Conservation (phyloP, 2,329 filamentous ascomycete genomes). For the Xylogone sp. region DNA sequence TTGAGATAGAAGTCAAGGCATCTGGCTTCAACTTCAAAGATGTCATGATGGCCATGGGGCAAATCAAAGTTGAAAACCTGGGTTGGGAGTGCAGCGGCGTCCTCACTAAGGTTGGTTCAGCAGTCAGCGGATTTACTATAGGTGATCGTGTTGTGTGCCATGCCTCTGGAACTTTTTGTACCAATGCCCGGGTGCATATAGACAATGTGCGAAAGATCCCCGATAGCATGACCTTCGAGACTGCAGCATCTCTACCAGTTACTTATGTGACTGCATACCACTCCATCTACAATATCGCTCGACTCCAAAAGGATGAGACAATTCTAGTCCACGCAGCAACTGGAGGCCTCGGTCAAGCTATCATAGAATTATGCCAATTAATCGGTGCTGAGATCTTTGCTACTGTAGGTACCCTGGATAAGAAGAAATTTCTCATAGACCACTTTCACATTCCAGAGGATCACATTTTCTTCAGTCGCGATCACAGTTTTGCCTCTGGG, state of each 20-base stretch:
- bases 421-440: slow-evolving; percentile 21
- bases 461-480: slow-evolving; percentile 30
- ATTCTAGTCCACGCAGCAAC: slow-evolving; percentile 34
- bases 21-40: slow-evolving; percentile 33
- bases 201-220: slow-evolving; percentile 22
- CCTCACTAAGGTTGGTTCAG: slow-evolving; percentile 27
- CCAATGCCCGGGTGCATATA: slow-evolving; percentile 23
- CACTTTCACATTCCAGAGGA: slow-evolving; percentile 23
- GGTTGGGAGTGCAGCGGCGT: slow-evolving; percentile 32
- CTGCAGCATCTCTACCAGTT: slow-evolving; percentile 23
- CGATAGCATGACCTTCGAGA: slow-evolving; percentile 21
- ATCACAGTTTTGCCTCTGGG: slow-evolving; percentile 23
- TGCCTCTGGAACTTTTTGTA: slow-evolving; percentile 26
- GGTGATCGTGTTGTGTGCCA: slow-evolving; percentile 32
- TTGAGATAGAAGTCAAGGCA: slow-evolving; percentile 28
- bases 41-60: slow-evolving; percentile 32
- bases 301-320: slow-evolving; percentile 20
- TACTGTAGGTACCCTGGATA: slow-evolving; percentile 21
- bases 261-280: slow-evolving; percentile 25
- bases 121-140: slow-evolving; percentile 21
- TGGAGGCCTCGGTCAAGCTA: slow-evolving; percentile 32
- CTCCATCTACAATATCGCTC: slow-evolving; percentile 20
- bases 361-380: slow-evolving; percentile 28
- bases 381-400: slow-evolving; percentile 30
- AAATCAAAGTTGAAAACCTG: slow-evolving; percentile 24